These are phyloP conservation scores for Cercospora sojina DNA, from an alignment of 2,329 filamentous ascomycete genomes.

Conservation along the genomic window DNA sequence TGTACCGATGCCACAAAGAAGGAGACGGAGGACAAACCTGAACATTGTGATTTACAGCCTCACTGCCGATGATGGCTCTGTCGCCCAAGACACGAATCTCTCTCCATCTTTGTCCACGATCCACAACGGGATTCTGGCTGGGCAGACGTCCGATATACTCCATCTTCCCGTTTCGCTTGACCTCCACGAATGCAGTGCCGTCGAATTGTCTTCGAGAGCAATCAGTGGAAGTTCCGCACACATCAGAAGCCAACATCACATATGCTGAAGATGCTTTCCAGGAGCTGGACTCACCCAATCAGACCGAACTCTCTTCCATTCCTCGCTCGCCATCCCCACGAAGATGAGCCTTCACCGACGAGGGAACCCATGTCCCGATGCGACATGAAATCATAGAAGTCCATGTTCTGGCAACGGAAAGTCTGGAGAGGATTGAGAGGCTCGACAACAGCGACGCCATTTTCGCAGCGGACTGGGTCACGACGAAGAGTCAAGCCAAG, in stretches of 20 bases:
- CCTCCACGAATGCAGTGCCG: conserved; percentile 55
- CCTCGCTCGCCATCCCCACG: conserved; percentile 56
- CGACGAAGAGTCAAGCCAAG: background rate
- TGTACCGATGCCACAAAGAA: background rate
- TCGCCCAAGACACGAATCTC: conserved; percentile 51
- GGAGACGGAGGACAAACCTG: conserved; percentile 44
- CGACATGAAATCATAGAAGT: conserved; percentile 56
- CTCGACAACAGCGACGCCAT: conserved; percentile 1
- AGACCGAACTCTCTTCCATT: conserved; percentile 56
- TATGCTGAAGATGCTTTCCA: background rate
- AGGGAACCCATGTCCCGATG: conserved; percentile 51
- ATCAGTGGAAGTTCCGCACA: background rate
- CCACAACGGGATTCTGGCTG: conserved; percentile 17
- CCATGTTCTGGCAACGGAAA: conserved; percentile 44
- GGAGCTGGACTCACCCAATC: conserved; percentile 40
- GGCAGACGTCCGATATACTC: conserved; percentile 53
- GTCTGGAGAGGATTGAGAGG: background rate
- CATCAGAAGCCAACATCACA: background rate
- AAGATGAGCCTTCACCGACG: background rate
- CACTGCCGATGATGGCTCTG: conserved; percentile 45
- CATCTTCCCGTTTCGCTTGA: conserved; percentile 50
- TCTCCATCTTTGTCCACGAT: conserved; percentile 45
- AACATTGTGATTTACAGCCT: conserved; percentile 54
- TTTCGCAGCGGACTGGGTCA: background rate
- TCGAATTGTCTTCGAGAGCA: conserved; percentile 45